Evolutionary conservation across 164 flowering plant species (phyloP).

Genomic region (Taxillus chinensis): DNA sequence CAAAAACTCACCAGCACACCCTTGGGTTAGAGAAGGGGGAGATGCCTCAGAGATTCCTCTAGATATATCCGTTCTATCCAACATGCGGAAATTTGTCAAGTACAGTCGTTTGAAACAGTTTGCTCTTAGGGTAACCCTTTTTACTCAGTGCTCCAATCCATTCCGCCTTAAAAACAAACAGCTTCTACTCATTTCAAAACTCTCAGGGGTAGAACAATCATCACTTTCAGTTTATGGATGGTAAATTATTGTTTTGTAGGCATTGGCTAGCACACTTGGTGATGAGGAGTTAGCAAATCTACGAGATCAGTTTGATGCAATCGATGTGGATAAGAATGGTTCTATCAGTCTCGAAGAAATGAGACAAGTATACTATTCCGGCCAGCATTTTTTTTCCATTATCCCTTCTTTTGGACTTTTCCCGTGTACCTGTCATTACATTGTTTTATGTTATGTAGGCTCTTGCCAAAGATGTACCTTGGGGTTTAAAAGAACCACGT

Average conservation of each 20-base stretch:
- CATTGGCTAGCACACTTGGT: slow-evolving; percentile 84
- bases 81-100: slow-evolving; percentile 92
- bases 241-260: slow-evolving; percentile 30
- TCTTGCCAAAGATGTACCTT: slow-evolving; percentile 93
- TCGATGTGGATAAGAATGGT: slow-evolving; percentile 92
- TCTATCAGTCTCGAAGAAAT: slow-evolving; percentile 95
- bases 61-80: slow-evolving; percentile 82
- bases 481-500: slow-evolving; percentile 82
- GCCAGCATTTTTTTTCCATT: neutral
- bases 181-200: neutral
- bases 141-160: neutral
- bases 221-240: neutral
- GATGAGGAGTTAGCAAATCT: slow-evolving; percentile 79
- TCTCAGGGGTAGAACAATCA: neutral
- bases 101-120: slow-evolving; percentile 91
- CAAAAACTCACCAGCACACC: slow-evolving; percentile 48
- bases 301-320: slow-evolving; percentile 90
- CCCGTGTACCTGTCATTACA: neutral
- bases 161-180: neutral
- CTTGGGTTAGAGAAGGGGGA: slow-evolving; percentile 99
- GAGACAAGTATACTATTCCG: slow-evolving; percentile 55
- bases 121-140: slow-evolving; percentile 68
- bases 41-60: slow-evolving; percentile 91
- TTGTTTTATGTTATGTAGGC: slow-evolving; percentile 46
- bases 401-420: neutral